Base-by-base conservation (phyloP, 1,139 yeast species). In the Yamadazyma spencermartinsiae region DNA sequence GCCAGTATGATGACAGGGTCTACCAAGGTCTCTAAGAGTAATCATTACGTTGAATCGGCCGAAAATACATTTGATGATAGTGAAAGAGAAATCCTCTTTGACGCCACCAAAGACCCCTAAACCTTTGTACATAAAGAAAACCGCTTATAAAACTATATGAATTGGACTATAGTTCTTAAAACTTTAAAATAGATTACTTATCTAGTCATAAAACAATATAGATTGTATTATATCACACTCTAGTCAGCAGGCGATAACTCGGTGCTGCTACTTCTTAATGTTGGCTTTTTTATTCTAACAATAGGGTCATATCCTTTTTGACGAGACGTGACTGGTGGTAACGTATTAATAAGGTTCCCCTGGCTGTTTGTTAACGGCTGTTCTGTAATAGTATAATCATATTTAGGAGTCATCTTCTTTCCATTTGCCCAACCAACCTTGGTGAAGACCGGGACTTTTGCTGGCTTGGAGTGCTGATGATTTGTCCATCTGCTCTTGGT, bases 1-100 rank as follows among this genome's bases (percentile, higher is more conserved):
- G 30, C 36, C 3, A 42, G 46, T 20, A 30, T 32, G 16, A 35
- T 30, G 36, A 19, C 37, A 11, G 35, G 32, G 9, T 13, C 36
- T 18, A 30, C 17, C 11, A 24, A 31, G 19, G 12, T 5, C 13
- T 31, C 27, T 8, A 32, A 17, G 14, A 28, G 34, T 18, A n/a
- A 16, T 17, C 17, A 26, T 17, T 13, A 13, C 14, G 14, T 26
- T 26, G 20, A 32, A 18, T 15, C 31, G 14, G 31, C 36, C 31
- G 37, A 34, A 17, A 21, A 31, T 24, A 14, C 18, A 10, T 20
- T 26, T 12, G 32, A 36, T 12, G 37, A 39, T 17, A 37, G 35
- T 11, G 38, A 35, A 9, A 3, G 12, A 12, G 41, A 40, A 21
- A 25, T 38, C 14, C 16, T 38, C 6, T 38, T 38, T 29, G 41